Evolutionary conservation across 2,329 filamentous ascomycete species (phyloP).

Genomic region (Sclerotinia borealis): DNA sequence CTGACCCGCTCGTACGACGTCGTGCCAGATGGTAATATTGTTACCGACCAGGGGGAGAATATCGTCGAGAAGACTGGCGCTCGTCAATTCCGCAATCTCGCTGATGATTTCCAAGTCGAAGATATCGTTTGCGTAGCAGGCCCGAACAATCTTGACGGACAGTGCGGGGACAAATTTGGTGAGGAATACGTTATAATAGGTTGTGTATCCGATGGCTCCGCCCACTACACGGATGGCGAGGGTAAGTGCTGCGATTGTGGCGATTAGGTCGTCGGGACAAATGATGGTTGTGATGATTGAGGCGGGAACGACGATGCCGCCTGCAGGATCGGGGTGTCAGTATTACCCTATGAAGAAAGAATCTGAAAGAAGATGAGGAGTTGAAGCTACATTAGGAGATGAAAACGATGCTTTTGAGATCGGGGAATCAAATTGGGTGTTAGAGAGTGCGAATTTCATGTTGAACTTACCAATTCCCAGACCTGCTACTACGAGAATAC

Average conservation of each 20-base stretch:
- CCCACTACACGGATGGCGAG: slow-evolving; percentile 65
- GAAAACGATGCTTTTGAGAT: no score
- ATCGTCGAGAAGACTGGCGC: slow-evolving; percentile 43
- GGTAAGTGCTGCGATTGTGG: slow-evolving; percentile 61
- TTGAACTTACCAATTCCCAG: slow-evolving; percentile 49
- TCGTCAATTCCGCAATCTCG: slow-evolving; percentile 48
- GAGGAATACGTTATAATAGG: slow-evolving; percentile 50
- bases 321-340: neutral
- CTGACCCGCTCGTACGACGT: slow-evolving; percentile 50
- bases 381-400: neutral
- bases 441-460: neutral
- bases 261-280: slow-evolving; percentile 64
- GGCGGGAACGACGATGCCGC: slow-evolving; percentile 58
- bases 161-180: slow-evolving; percentile 35
- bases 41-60: slow-evolving; percentile 49
- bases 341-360: neutral
- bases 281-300: slow-evolving; percentile 65
- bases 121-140: slow-evolving; percentile 21
- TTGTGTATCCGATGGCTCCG: slow-evolving; percentile 58
- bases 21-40: slow-evolving; percentile 43
- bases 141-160: slow-evolving; percentile 23
- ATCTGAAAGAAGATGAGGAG: neutral
- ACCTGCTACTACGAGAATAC: slow-evolving; percentile 52
- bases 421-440: neutral
- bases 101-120: slow-evolving; percentile 38